Base-by-base conservation (phyloP, 2,329 filamentous ascomycete genomes). In the Aureobasidium lini region DNA sequence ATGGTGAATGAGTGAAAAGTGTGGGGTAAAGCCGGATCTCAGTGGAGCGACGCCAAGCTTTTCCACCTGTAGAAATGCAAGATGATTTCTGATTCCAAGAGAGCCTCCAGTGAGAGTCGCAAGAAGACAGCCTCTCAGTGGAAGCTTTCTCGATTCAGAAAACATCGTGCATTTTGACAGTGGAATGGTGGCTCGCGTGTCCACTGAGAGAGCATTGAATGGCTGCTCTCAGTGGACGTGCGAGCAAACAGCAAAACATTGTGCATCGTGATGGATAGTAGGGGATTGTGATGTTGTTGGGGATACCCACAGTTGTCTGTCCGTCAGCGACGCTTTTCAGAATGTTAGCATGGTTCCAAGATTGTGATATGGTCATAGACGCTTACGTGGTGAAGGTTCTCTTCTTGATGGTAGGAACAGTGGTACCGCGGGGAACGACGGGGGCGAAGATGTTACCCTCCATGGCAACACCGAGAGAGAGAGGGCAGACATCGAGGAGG, bases 361-460 rank as follows among this genome's bases (percentile, higher is more conserved):
- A 16, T 16, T 2, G 32, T 1, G 8, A 2, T 3, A 16, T 15
- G 6, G 7, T 31, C 10, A 18, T 3, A 32, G 13, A 28, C n/a
- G n/a, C 44, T 47, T 47, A 47, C 31, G 48, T 53, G 9, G 49
- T 53, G 49, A 53, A 53, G 10, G 49, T 53, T 6, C 49, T 77
- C 81, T 95, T 95, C 81, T 93, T 94, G 64, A 95, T 79, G 13
- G 61, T 66, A 11, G 69, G 69, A n/a, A 71, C 77, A 18, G 77
- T 79, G 63, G 74, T 69, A 36, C 77, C 76, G 68, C 78, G 76
- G 64, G 89, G 80, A 67, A 99, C 91, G 65, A 97, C 93, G 54
- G 90, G 89, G 59, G 93, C 93, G 74, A 96, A 97, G 78, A 97
- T 96, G 82, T 96, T 96, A 67, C 94, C 93, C 82, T 97, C 94